A percentile compares a stretch with the other conserved stretches of the same genome.
phyloP scores from a whole-genome alignment of 2,329 filamentous ascomycete species.

The Colletotrichum trifolii region DNA sequence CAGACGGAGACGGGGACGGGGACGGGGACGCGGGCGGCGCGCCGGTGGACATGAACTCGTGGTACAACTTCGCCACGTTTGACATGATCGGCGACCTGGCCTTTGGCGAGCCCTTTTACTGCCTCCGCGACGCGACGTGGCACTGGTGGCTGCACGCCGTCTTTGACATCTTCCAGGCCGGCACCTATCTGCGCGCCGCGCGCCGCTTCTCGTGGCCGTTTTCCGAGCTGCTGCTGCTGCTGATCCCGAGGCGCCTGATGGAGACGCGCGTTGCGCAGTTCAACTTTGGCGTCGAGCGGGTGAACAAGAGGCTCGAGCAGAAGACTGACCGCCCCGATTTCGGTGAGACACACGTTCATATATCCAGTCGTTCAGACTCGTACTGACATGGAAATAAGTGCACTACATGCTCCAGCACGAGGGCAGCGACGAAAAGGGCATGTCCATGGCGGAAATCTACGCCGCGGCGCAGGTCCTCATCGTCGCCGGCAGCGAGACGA shows the following conservation, averaged over 20 bases:
- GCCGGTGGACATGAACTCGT: constrained; percentile 41
- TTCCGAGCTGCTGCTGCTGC: constrained; percentile 25
- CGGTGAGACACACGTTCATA: constrained; percentile 14
- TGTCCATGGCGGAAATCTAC: constrained; percentile 28
- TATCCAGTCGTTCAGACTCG: not conserved
- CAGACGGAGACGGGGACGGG: too few species aligned
- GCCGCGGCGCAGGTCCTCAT: constrained; percentile 40
- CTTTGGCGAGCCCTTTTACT: constrained; percentile 45
- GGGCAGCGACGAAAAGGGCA: constrained; percentile 24
- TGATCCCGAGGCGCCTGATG: constrained; percentile 29
- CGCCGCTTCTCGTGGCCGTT: constrained; percentile 28
- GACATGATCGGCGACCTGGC: constrained; percentile 46
- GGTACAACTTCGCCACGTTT: constrained; percentile 45
- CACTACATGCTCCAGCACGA: constrained; percentile 26
- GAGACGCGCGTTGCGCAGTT: constrained; percentile 29
- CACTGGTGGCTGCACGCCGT: constrained; percentile 44
- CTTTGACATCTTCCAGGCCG: constrained; percentile 38
- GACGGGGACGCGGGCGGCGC: not conserved
- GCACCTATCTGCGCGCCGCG: constrained; percentile 29
- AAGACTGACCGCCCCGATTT: constrained; percentile 26
- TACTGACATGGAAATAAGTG: constrained; percentile 10
- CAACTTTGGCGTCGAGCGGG: constrained; percentile 29
- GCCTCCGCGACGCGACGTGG: constrained; percentile 39
- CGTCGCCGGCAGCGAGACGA: constrained; percentile 48
- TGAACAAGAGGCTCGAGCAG: constrained; percentile 23